Evolutionary conservation across 2,329 filamentous ascomycete species (phyloP), one percentile per base, ranked within the genome.

Genomic region (Paraphaeosphaeria minitans): DNA sequence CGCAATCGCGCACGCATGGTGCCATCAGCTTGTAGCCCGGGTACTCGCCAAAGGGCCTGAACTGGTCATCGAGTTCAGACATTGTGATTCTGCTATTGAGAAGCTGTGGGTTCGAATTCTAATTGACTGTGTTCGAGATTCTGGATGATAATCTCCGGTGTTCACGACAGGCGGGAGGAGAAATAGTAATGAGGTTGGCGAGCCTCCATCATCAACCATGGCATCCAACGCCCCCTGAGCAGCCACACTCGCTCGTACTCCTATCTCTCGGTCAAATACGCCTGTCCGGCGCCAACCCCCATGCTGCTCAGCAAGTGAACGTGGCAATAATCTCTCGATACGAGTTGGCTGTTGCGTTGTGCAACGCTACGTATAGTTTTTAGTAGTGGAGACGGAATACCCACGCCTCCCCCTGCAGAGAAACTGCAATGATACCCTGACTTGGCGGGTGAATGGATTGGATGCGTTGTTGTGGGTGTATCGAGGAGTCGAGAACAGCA

Each of bases 1-100:
- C 51, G 53, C 63, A 65, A 14, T 21, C 22, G 13, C 55, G 50
- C 58, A 63, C 61, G 47, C 63, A 65, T 4, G 63, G 63, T 1
- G 63, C 63, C 61, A 65, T 63, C 19, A 45, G 13, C 8, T 37
- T 37, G 19, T 58, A 63, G 14, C 49, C 50, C n/a, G 56, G 53
- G 24, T 63, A 61, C 22, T n/a, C 39, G 13, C 49, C 39, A 58
- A 65, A 61, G 3, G 63, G 60, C 13, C n/a, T 42, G 27, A 55
- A 63, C 1, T n/a, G 16, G 5, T 45, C 48, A 51, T 65, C 63
- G 21, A 64, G 46, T n/a, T 10, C 21, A 10, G 42, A 14, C 58
- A 63, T 60, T 27, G 60, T 60, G 51, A 55, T n/a, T 39, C 29
- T 5, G 13, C 14, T 29, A 2, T 12, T n/a, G 7, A 9, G 3